Evolutionary conservation across 306 rosid genomes (phyloP).

Genomic region (Gynostemma pentaphyllum): DNA sequence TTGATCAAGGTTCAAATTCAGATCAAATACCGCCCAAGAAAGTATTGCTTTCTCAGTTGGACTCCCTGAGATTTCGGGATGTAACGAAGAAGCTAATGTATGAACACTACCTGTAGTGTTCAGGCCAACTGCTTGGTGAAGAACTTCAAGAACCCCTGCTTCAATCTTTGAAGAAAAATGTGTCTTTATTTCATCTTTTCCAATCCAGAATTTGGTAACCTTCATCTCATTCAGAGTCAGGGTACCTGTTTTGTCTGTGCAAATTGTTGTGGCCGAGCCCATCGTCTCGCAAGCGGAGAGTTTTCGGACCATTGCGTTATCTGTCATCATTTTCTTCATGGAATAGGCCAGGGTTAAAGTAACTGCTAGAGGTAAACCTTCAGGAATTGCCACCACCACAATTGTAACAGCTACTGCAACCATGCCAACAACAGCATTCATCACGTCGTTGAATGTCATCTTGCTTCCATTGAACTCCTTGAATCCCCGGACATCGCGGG

Average conservation of each 20-base stretch:
- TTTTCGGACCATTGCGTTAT: conserved; percentile 19
- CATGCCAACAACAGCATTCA: conserved; percentile 11
- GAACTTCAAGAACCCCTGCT: not conserved
- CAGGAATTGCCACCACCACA: conserved; percentile 19
- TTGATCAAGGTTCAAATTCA: conserved; percentile 16
- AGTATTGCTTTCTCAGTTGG: conserved; percentile 20
- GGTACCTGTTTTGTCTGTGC: conserved; percentile 21
- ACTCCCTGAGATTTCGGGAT: conserved; percentile 15
- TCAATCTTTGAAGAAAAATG: not conserved
- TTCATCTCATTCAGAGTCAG: conserved; percentile 20
- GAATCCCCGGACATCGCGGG: conserved; percentile 2
- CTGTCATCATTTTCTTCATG: conserved; percentile 19
- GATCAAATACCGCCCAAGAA: conserved; percentile 9
- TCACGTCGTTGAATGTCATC: conserved; percentile 1
- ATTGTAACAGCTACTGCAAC: conserved; percentile 15
- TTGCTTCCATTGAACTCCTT: conserved; percentile 15
- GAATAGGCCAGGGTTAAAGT: conserved; percentile 20
- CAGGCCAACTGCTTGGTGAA: conserved; percentile 14
- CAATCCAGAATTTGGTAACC: conserved; percentile 19
- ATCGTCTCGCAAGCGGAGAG: conserved; percentile 21
- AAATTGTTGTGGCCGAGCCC: conserved; percentile 17
- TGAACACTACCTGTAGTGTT: conserved; percentile 16
- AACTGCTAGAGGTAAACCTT: conserved; percentile 20
- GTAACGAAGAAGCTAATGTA: not conserved
- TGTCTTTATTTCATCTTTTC: not conserved